Base-by-base conservation (phyloP, 1,284 basidiomycete species). In the Pseudozyma pruni region DNA sequence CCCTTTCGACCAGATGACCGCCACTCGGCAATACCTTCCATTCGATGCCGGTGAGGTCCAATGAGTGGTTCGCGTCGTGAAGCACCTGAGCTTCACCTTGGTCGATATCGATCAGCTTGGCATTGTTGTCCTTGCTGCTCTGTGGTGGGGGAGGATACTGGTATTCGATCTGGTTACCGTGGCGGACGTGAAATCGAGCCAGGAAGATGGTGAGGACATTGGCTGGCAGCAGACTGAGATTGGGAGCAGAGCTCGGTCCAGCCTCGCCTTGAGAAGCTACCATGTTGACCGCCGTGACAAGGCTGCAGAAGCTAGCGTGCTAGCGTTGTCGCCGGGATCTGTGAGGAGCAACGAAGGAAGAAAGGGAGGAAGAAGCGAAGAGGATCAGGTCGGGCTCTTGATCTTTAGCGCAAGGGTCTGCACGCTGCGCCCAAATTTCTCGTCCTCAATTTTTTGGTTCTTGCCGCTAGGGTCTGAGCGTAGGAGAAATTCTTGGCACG, bases 1-100 rank as follows among this genome's bases (percentile, higher is more conserved):
- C 76, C 32, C 49, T 52, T 8, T 74, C 54, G 44, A 78, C 51
- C 2, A 66, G 47, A 44, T 78, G 76, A 0, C 68, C 59, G 27
- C 76, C 76, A 23, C 64, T 70, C 5, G 76, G 76, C 6, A 78
- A 55, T 8, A 67, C 75, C 54, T 76, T 77, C 76, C 76, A 78
- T 32, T 78, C 76, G 16, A 75, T 54, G 8, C 57, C 64, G 8
- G 38, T 54, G 17, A 69, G 52, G 22, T 69, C 61, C 11, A 71
- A 29, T 1, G 27, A 29, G 27, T 29, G 27, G 27, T 29, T 29
- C 27, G 27, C 27, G 11, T 29, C 27, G 27, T 29, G 27, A 29
- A 29, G 27, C 6, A 29, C 27, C 27, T 29, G 27, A 11, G 34
- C 54, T 17, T 38, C 2, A 0, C 4, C 31, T 20, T 48, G 47